These are phyloP conservation scores for Verbena officinalis DNA, from an alignment of 257 asterid species.

Conservation along the genomic window DNA sequence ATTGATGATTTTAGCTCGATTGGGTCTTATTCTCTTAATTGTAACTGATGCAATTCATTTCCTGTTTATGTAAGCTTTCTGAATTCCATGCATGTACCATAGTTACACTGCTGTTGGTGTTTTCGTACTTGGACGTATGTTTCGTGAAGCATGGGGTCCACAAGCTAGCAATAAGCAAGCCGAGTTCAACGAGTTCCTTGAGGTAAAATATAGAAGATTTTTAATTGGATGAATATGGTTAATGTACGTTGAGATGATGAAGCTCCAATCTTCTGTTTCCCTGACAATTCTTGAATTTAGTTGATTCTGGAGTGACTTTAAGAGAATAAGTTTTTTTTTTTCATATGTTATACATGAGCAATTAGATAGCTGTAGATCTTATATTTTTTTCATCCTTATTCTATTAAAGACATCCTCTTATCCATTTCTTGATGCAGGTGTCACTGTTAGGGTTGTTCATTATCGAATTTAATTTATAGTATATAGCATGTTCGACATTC, in stretches of 20 bases:
- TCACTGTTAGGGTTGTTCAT: conserved; percentile 13
- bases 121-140: conserved; percentile 92
- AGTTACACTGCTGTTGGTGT: conserved; percentile 98
- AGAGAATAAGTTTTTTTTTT: conserved; percentile 9
- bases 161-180: conserved; percentile 83
- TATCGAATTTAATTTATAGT: conserved; percentile 14
- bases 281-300: conserved; percentile 7
- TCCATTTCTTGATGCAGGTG: conserved; percentile 14
- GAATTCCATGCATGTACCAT: conserved; percentile 37
- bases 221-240: background rate
- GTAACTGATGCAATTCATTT: conserved; percentile 24
- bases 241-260: conserved; percentile 15
- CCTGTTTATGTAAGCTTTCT: conserved; percentile 32
- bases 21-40: conserved; percentile 18
- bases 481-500: background rate
- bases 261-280: conserved; percentile 21
- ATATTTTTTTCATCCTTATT: conserved; percentile 15
- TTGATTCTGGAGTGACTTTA: background rate
- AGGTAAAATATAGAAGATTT: conserved; percentile 49
- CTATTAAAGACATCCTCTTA: conserved; percentile 13
- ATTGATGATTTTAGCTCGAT: too few relatives aligned
- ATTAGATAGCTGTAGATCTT: conserved; percentile 22
- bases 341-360: conserved; percentile 6
- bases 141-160: conserved; percentile 91
- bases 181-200: conserved; percentile 87